A percentile compares a stretch with the other conserved stretches of the same genome.
These are phyloP conservation scores for Drechslerella stenobrocha DNA, from an alignment of 2,329 filamentous ascomycete genomes.

Conservation along the genomic window DNA sequence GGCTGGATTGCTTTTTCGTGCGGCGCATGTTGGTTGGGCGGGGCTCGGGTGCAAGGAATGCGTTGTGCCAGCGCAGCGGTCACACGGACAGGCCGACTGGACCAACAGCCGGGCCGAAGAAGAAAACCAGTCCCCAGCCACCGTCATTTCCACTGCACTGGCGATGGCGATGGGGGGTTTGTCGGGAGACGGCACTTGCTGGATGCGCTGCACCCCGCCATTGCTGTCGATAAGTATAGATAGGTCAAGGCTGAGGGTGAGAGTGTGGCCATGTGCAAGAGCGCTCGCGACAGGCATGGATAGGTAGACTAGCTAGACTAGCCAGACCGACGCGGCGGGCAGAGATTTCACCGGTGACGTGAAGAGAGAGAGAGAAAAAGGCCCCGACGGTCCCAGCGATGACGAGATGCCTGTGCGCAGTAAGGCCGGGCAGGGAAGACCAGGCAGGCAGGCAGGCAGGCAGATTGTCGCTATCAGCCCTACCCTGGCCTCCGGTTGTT, in stretches of 20 bases:
- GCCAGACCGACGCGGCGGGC: too few relatives aligned
- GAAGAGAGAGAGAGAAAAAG: too few relatives aligned
- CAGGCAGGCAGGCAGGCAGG: conserved; percentile 14
- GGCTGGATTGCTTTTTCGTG: conserved; percentile 4
- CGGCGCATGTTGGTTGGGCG: conserved; percentile 7
- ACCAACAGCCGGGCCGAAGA: too few relatives aligned
- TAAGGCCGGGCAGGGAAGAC: not conserved
- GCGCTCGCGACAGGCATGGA: too few relatives aligned
- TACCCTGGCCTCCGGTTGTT: conserved; percentile 18
- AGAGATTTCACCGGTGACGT: too few relatives aligned
- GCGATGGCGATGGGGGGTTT: conserved; percentile 1
- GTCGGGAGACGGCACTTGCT: not conserved
- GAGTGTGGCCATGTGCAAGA: too few relatives aligned
- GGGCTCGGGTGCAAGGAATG: not conserved
- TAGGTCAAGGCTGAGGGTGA: conserved; percentile 3
- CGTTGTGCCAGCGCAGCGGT: conserved; percentile 38
- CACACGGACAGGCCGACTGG: conserved; percentile 35
- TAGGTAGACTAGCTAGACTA: too few relatives aligned
- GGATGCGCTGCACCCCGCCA: not conserved
- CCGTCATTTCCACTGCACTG: conserved; percentile 16
- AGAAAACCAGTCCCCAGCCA: conserved; percentile 17
- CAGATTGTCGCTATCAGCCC: conserved; percentile 47
- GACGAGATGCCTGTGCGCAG: conserved; percentile 31
- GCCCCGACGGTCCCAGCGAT: conserved; percentile 6
- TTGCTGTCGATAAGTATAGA: conserved; percentile 8